Base-by-base conservation (phyloP, 805 yeast species). In the Candida endomychidarum region DNA sequence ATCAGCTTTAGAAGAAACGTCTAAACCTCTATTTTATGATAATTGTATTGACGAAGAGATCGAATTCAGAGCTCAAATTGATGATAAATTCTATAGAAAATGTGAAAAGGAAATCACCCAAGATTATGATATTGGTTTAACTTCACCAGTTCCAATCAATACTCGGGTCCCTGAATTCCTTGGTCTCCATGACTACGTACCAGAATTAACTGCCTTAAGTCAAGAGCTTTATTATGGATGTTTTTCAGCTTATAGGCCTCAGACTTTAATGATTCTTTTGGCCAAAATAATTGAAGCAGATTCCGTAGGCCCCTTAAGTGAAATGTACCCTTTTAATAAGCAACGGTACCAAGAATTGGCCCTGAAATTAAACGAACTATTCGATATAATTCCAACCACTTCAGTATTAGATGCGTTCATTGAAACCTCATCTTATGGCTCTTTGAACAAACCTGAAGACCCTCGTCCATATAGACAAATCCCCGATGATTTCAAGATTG, bases 401-500 rank as follows among this genome's bases (percentile, higher is more conserved):
- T 5, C 24, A 3, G 25, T 31, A 6, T 31, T 31, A 31, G 34
- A 31, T 31, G 34, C 15, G 5, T 31, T 18, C 14, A 10, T 20
- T 18, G 35, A 32, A 27, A 20, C 5, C 5, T 8, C 8, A 8
- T 20, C 26, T 16, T 32, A 37, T 17, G 23, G 10, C 14, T 25
- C 21, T n/a, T 18, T 17, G 8, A 8, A 20, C 8, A 20, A 20
- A 8, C 22, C 8, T 20, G 22, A 8, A 20, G 8, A 20, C 8
- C 5, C 5, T 6, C 8, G 11, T 10, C 16, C 34, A 10, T 65
- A 65, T 40, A 52, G 40, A 27, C 66, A 62, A 33, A 28, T 63
- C 4, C 70, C 71, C 2, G 64, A 61, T 18, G 60, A 58, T 38
- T 56, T 64, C 45, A 35, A 42, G 23, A 43, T 66, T 17, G 66